These are phyloP conservation scores for Suillus sp. DNA, from an alignment of 768 basidiomycete genomes.

Conservation along the genomic window DNA sequence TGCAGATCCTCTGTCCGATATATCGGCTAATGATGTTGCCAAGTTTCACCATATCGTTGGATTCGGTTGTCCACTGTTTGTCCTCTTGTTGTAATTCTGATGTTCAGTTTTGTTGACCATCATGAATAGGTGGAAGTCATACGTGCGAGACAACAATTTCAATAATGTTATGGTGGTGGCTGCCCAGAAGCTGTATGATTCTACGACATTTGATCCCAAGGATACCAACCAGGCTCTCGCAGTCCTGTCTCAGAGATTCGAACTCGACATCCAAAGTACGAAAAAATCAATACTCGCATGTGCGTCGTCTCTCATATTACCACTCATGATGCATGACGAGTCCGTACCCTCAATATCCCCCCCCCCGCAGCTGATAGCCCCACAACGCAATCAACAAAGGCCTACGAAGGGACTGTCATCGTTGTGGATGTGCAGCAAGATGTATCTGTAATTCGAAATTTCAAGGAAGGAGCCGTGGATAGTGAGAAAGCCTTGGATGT, in stretches of 20 bases:
- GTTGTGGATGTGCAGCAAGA: too few species aligned
- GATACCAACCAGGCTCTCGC: constrained; percentile 3
- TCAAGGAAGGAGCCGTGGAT: too few species aligned
- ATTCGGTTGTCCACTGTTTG: constrained; percentile 3
- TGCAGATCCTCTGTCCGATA: not conserved
- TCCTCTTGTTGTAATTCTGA: not conserved
- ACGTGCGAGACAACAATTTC: not conserved
- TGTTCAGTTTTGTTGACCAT: not conserved
- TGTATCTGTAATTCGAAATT: too few species aligned
- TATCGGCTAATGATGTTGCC: constrained; percentile 8
- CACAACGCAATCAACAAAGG: too few species aligned
- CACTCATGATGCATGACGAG: too few species aligned
- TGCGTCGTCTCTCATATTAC: too few species aligned
- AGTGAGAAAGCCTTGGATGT: too few species aligned
- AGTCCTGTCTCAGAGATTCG: constrained; percentile 17
- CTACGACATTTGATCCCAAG: not conserved
- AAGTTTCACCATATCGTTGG: not conserved
- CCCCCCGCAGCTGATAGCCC: too few species aligned
- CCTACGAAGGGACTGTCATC: too few species aligned
- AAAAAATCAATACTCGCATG: too few species aligned
- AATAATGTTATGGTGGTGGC: not conserved
- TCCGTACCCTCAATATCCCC: too few species aligned
- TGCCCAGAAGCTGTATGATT: not conserved
- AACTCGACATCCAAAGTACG: constrained; percentile 4
- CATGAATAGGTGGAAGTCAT: not conserved